Base-by-base conservation (phyloP, 495 filamentous ascomycete genomes). In the Amphirosellinia nigrospora region DNA sequence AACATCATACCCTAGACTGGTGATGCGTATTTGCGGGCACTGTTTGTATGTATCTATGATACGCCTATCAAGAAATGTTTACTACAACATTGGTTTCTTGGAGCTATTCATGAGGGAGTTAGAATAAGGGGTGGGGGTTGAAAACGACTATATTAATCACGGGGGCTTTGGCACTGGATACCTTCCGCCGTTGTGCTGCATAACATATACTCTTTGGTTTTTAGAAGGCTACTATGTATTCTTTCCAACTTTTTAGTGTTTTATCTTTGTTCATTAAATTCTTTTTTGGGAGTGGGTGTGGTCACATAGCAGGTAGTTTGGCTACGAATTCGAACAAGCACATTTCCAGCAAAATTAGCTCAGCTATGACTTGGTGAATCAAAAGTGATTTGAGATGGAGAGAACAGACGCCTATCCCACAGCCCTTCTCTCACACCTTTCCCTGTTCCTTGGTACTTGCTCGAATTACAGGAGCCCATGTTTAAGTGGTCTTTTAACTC, bases 141-240 rank as follows among this genome's bases (percentile, higher is more conserved):
- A 64, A 64, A 36, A 65, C 63, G 46, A 65, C 34, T 52, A 52
- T 52, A 52, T 65, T 65, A 65, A 65, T 52, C 45, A 53, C 63
- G 45, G 63, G 45, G 45, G 32, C 46, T 41, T 41, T 39, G 63
- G 63, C 63, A 53, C 63, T 65, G 63, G 63, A 65, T 53, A 65
- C 45, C 63, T 65, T 45, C 46, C 63, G 16, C 45, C 30, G 26
- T 46, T 53, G 45, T 53, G 46, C 41, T 26, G 63, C 63, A 64
- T 48, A 23, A 16, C 63, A 65, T 53, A 65, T 65, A 65, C 63
- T 65, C 32, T 58, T 52, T 38, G 46, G 45, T 65, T 65, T 53
- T 65, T 52, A 41, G 34, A 53, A 28, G 63, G 61, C 26, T 64
- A 64, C 4, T 64, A 32, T 64, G 43, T 64, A 64, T 53, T 48